Evolutionary conservation across 345 rosid genomes (phyloP).

Genomic region (Cardamine occulta): DNA sequence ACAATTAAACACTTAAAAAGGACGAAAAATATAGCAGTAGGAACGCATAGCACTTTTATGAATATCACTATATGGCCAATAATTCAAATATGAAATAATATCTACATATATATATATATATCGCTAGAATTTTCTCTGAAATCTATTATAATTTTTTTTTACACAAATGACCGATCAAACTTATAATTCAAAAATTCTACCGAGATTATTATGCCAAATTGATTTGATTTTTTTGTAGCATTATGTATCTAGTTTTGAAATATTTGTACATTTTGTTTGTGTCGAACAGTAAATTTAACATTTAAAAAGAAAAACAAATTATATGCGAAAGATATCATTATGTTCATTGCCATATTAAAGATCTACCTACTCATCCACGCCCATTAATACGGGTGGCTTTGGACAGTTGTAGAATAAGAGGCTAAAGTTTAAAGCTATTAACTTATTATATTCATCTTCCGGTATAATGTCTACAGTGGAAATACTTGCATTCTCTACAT

Average conservation of each 20-base stretch:
- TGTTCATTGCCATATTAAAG: conserved; percentile 26
- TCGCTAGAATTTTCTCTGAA: background rate
- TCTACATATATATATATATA: background rate
- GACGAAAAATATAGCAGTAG: background rate
- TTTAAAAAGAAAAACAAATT: background rate
- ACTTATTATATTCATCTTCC: conserved; percentile 4
- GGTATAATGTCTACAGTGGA: background rate
- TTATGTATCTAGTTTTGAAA: no score
- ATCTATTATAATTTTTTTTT: background rate
- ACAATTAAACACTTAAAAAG: background rate
- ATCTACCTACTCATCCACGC: conserved; percentile 37
- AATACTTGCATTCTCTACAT: background rate
- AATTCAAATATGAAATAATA: background rate
- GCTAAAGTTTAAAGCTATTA: conserved; percentile 5
- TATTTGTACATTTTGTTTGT: no score
- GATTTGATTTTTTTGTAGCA: no score
- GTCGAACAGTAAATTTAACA: no score
- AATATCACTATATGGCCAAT: background rate
- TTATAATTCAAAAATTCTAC: background rate
- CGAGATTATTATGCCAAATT: no score
- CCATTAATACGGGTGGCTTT: conserved; percentile 35
- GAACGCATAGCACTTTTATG: background rate
- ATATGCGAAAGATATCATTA: conserved; percentile 3
- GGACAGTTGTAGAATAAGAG: conserved; percentile 39
- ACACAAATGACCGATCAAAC: background rate